Percentiles rank a stretch among this genome's conserved stretches.
These are phyloP conservation scores for Leccinum holopus DNA, from an alignment of 1,284 basidiomycete genomes.

Conservation along the genomic window DNA sequence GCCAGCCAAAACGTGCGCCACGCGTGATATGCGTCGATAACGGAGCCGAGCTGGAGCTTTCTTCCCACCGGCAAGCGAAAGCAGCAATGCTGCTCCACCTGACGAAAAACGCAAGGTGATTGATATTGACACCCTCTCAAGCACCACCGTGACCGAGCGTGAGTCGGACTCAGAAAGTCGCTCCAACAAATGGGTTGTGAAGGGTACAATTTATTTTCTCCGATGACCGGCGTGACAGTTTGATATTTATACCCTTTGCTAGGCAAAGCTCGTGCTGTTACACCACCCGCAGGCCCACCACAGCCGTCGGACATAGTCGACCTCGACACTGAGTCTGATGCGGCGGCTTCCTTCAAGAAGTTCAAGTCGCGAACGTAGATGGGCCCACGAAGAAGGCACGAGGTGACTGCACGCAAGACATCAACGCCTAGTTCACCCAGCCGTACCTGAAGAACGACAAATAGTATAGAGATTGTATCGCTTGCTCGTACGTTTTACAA, in stretches of 20 bases:
- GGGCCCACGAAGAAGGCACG: background rate
- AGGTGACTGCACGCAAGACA: background rate
- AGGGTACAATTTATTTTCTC: background rate
- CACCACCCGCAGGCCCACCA: background rate
- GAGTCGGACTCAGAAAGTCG: background rate
- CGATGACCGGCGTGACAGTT: background rate
- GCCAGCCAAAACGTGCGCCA: background rate
- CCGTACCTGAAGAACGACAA: constrained; percentile 1
- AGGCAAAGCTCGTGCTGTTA: background rate
- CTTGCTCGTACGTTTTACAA: background rate
- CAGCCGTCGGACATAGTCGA: background rate
- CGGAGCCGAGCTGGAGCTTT: background rate
- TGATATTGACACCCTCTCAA: background rate
- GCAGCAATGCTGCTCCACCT: background rate
- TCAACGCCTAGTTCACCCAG: background rate
- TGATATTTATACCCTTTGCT: background rate
- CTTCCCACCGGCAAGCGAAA: background rate
- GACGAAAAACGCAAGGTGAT: background rate
- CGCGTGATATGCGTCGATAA: background rate
- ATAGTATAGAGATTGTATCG: background rate
- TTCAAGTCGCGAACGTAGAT: background rate
- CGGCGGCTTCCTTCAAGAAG: background rate
- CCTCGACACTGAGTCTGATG: background rate
- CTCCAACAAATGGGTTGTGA: background rate
- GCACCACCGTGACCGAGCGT: background rate